Percentiles rank a stretch among this genome's conserved stretches.
Conservation (phyloP, 1,139 yeast species). For the Arxiozyma bovina region DNA sequence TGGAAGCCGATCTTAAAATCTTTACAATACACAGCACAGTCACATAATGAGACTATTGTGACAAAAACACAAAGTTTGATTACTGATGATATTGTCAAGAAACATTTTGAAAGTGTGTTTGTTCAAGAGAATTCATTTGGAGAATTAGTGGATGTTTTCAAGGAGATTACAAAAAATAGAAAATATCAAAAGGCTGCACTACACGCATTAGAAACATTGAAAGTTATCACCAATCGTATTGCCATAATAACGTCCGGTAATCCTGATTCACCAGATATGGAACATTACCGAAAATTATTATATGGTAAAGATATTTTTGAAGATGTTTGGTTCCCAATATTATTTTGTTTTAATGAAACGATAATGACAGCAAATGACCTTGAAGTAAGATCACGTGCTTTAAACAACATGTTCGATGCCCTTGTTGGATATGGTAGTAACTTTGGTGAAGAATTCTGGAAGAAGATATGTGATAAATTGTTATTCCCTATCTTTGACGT, state of each 20-base stretch:
- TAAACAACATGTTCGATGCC: slow-evolving; percentile 72
- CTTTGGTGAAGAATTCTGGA: slow-evolving; percentile 76
- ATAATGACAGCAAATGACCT: slow-evolving; percentile 91
- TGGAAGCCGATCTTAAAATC: slow-evolving; percentile 88
- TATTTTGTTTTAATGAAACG: slow-evolving; percentile 76
- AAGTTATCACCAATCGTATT: slow-evolving; percentile 51
- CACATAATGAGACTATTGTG: slow-evolving; percentile 46
- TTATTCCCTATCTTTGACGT: slow-evolving; percentile 86
- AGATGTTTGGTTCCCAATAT: slow-evolving; percentile 57
- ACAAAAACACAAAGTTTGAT: slow-evolving; percentile 55
- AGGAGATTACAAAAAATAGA: slow-evolving; percentile 77
- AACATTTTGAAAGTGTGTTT: slow-evolving; percentile 55
- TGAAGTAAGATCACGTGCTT: slow-evolving; percentile 86
- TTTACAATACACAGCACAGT: slow-evolving; percentile 37
- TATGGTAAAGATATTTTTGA: slow-evolving; percentile 34
- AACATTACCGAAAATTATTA: slow-evolving; percentile 36
- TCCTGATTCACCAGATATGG: slow-evolving; percentile 43
- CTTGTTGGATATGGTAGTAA: slow-evolving; percentile 70
- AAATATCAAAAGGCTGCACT: slow-evolving; percentile 72
- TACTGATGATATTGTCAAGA: slow-evolving; percentile 47
- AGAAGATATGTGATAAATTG: slow-evolving; percentile 61
- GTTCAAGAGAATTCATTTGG: slow-evolving; percentile 64
- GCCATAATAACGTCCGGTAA: slow-evolving; percentile 39
- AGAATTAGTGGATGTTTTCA: slow-evolving; percentile 66
- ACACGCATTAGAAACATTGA: slow-evolving; percentile 71